Conservation (phyloP, 2,329 filamentous ascomycete species). For the Fusarium citri region DNA sequence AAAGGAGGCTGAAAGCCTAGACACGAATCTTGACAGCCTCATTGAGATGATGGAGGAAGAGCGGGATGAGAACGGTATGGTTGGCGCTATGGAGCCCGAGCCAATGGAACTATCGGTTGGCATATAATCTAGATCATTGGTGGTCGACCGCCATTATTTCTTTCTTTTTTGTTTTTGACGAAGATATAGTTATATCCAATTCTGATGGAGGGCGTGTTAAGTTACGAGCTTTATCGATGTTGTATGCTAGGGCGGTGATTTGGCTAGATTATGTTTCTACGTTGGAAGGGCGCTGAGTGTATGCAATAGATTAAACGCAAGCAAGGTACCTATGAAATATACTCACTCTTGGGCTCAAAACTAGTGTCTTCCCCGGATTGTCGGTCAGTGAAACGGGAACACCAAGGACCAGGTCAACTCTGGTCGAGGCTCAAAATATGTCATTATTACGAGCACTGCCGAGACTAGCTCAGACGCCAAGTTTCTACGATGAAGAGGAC, state of each 20-base stretch:
- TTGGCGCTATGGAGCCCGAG: constrained; percentile 47
- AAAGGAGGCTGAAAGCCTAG: constrained; percentile 74
- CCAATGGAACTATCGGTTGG: constrained; percentile 48
- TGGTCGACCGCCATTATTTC: background rate
- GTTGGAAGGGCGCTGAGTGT: constrained; percentile 19
- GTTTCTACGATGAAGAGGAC: background rate
- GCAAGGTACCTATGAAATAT: constrained; percentile 29
- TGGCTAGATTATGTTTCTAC: constrained; percentile 3
- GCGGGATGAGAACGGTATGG: constrained; percentile 58
- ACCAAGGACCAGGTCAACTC: constrained; percentile 11
- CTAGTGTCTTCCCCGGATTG: constrained; percentile 3
- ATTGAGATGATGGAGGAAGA: constrained; percentile 74
- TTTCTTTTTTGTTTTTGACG: constrained; percentile 18
- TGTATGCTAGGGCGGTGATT: constrained; percentile 11
- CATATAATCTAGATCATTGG: constrained; percentile 36
- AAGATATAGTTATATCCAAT: constrained; percentile 33
- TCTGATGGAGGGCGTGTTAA: constrained; percentile 19
- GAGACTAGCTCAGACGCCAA: constrained; percentile 18
- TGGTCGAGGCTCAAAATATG: background rate
- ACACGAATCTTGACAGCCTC: constrained; percentile 70
- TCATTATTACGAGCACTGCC: constrained; percentile 6
- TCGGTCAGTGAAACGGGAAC: background rate
- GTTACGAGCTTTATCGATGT: constrained; percentile 14
- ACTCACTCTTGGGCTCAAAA: constrained; percentile 11
- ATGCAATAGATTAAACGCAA: constrained; percentile 30